These are phyloP conservation scores for Collybiopsis luxurians DNA, from an alignment of 768 basidiomycete genomes.

Conservation along the genomic window DNA sequence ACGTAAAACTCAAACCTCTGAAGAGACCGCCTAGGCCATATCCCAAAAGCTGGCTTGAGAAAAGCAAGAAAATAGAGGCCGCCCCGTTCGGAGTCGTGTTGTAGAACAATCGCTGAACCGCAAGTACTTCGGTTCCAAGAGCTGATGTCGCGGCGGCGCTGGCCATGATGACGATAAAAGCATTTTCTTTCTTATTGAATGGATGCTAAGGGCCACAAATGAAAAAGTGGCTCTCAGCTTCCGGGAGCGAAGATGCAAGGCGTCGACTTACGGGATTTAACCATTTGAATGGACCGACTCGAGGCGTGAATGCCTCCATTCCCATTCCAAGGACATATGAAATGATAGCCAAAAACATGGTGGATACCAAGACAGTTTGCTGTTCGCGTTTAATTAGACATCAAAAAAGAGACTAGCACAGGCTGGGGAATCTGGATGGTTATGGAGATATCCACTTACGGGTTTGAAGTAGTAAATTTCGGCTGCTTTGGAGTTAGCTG, in stretches of 20 bases:
- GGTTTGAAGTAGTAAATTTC: constrained; percentile 3
- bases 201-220: constrained; percentile 34
- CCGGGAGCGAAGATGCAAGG: neutral
- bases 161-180: constrained; percentile 41
- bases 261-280: constrained; percentile 53
- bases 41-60: constrained; percentile 25
- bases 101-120: constrained; percentile 42
- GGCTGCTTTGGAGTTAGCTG: too few relatives aligned
- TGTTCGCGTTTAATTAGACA: constrained; percentile 13
- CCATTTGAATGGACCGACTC: constrained; percentile 40
- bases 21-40: constrained; percentile 27
- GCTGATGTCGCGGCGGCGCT: constrained; percentile 41
- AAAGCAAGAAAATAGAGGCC: constrained; percentile 23
- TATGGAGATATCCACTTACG: constrained; percentile 5
- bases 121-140: constrained; percentile 38
- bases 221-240: constrained; percentile 32
- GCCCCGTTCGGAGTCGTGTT: constrained; percentile 27
- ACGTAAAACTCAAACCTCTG: neutral
- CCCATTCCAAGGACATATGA: constrained; percentile 47
- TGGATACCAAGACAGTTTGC: constrained; percentile 52
- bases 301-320: constrained; percentile 46
- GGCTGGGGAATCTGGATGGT: constrained; percentile 51
- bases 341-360: constrained; percentile 52
- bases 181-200: constrained; percentile 48
- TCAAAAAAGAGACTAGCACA: constrained; percentile 36